A percentile compares a stretch with the other conserved stretches of the same genome.
Conservation (phyloP, 768 basidiomycete species). For the Rhodotorula toruloides region DNA sequence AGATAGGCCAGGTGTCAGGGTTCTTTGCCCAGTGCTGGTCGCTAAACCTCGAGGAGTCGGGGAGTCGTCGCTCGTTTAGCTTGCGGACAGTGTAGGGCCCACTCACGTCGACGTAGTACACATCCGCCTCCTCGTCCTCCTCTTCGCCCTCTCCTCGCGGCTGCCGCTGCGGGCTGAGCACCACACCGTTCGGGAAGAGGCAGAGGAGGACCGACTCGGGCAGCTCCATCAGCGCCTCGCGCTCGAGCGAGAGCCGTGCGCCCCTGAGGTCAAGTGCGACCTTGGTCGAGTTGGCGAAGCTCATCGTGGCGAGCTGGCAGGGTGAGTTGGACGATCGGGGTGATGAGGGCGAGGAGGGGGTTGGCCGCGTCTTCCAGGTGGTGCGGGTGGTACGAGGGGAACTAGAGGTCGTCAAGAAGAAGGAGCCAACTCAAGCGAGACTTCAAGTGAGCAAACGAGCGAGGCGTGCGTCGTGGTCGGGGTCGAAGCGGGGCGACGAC, state of each 20-base stretch:
- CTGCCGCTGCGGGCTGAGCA: slow-evolving; percentile 68
- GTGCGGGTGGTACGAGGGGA: no score
- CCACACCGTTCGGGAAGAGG: slow-evolving; percentile 93
- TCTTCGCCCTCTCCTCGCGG: slow-evolving; percentile 58
- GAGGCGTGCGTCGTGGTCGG: no score
- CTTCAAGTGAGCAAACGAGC: no score
- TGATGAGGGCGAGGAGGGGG: background rate
- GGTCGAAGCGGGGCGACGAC: no score
- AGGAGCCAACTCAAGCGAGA: no score
- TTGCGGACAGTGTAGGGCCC: no score
- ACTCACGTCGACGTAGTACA: slow-evolving; percentile 94
- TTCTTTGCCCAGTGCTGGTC: background rate
- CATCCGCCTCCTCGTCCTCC: slow-evolving; percentile 79
- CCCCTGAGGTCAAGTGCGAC: slow-evolving; percentile 88
- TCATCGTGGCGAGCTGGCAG: background rate
- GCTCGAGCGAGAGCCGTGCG: slow-evolving; percentile 83
- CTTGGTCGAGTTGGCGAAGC: slow-evolving; percentile 27
- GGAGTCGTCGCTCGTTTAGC: no score
- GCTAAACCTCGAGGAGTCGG: no score
- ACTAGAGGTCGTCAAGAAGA: no score
- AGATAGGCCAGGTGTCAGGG: background rate
- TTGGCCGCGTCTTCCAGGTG: no score
- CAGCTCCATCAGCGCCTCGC: slow-evolving; percentile 96
- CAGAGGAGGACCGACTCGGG: slow-evolving; percentile 95
- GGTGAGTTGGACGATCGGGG: background rate